Evolutionary conservation across 2,329 filamentous ascomycete species (phyloP).

Genomic region (Xylaria sp.): DNA sequence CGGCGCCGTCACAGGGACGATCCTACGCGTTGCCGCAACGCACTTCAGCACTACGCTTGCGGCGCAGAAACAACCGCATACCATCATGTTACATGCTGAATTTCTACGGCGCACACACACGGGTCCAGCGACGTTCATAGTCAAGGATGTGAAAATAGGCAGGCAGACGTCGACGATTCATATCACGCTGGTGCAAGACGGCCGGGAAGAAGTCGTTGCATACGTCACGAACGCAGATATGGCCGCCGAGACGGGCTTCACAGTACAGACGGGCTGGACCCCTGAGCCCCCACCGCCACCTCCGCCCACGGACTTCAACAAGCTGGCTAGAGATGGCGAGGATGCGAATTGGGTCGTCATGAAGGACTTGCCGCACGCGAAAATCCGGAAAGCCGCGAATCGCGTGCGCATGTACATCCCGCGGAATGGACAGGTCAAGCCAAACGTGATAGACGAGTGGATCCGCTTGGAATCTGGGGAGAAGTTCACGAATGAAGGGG

Average conservation of each 20-base stretch:
- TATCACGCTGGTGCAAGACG: slow-evolving; percentile 29
- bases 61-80: slow-evolving; percentile 29
- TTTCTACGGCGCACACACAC: slow-evolving; percentile 32
- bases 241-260: slow-evolving; percentile 50
- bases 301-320: slow-evolving; percentile 23
- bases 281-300: slow-evolving; percentile 36
- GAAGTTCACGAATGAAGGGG: slow-evolving; percentile 23
- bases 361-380: slow-evolving; percentile 20
- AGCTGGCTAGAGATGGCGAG: slow-evolving; percentile 25
- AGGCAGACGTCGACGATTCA: slow-evolving; percentile 34
- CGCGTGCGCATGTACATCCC: slow-evolving; percentile 25
- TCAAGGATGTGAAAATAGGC: slow-evolving; percentile 33
- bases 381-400: slow-evolving; percentile 26
- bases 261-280: slow-evolving; percentile 45
- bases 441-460: slow-evolving; percentile 30
- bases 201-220: slow-evolving; percentile 55
- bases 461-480: slow-evolving; percentile 28
- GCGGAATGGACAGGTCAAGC: slow-evolving; percentile 20
- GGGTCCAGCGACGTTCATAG: slow-evolving; percentile 27
- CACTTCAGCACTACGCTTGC: slow-evolving; percentile 32
- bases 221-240: slow-evolving; percentile 64
- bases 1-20: slow-evolving; percentile 60
- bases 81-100: slow-evolving; percentile 29
- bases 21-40: slow-evolving; percentile 47
- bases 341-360: slow-evolving; percentile 24